These are phyloP conservation scores for Dendrocalamus latiflorus DNA, from an alignment of 202 grass and related monocot genomes.

Conservation along the genomic window DNA sequence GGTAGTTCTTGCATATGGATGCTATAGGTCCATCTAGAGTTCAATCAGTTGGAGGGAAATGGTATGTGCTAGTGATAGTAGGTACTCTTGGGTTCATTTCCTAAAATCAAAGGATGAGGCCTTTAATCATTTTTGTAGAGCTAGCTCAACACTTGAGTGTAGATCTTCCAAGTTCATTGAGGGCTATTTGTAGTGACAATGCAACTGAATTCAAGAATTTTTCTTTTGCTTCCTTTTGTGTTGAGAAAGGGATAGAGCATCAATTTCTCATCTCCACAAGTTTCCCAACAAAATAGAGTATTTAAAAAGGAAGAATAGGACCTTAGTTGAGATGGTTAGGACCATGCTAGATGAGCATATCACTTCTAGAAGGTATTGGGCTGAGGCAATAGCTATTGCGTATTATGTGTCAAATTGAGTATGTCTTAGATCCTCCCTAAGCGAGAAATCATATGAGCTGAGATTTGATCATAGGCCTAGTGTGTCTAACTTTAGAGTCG, in stretches of 20 bases:
- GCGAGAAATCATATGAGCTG: not conserved
- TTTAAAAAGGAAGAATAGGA: too few relatives aligned
- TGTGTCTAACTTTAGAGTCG: not conserved
- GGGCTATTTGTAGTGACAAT: too few relatives aligned
- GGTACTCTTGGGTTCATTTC: too few relatives aligned
- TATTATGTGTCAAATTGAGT: not conserved
- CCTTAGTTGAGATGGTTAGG: too few relatives aligned
- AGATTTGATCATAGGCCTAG: not conserved
- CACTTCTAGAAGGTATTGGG: not conserved
- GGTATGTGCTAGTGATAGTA: too few relatives aligned
- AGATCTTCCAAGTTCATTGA: too few relatives aligned
- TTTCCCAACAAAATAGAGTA: too few relatives aligned
- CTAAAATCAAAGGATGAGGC: too few relatives aligned
- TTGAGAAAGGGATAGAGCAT: not conserved
- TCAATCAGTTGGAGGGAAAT: too few relatives aligned
- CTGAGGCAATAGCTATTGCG: not conserved
- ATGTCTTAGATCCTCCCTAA: not conserved
- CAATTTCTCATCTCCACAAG: not conserved
- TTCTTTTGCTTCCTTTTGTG: not conserved
- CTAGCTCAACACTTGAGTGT: too few relatives aligned
- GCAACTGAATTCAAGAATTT: not conserved
- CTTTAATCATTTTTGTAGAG: too few relatives aligned
- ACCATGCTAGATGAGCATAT: not conserved
- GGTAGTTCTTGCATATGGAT: too few relatives aligned
- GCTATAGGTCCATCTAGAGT: rapidly evolving